A percentile compares a stretch with the other conserved stretches of the same genome.
Evolutionary conservation across 2,329 filamentous ascomycete genomes (phyloP).

Genomic region (Fonsecaea erecta): DNA sequence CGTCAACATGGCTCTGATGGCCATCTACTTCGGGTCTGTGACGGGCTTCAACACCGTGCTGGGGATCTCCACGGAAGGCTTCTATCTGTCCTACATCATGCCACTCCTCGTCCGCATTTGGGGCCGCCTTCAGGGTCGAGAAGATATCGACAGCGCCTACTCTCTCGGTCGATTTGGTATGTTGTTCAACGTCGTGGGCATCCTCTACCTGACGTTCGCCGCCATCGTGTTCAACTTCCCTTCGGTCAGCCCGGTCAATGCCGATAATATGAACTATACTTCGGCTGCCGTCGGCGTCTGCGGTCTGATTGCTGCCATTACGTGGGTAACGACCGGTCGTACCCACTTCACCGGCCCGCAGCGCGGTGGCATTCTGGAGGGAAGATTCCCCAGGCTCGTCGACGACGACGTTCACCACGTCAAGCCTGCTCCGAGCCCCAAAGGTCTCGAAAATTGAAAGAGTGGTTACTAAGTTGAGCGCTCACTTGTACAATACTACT

Average conservation of each 20-base stretch:
- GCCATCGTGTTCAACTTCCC: slow-evolving; percentile 63
- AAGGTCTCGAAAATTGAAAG: slow-evolving; percentile 5
- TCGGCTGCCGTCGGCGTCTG: slow-evolving; percentile 61
- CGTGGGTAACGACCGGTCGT: slow-evolving; percentile 23
- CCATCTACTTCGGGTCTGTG: slow-evolving; percentile 60
- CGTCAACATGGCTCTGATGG: slow-evolving; percentile 59
- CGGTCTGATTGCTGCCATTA: slow-evolving; percentile 50
- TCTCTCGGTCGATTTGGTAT: slow-evolving; percentile 51
- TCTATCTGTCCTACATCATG: slow-evolving; percentile 64
- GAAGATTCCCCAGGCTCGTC: slow-evolving; percentile 3
- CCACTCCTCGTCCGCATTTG: slow-evolving; percentile 58
- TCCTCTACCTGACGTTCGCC: slow-evolving; percentile 58
- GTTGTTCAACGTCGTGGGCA: slow-evolving; percentile 55
- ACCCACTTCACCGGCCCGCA: slow-evolving; percentile 18
- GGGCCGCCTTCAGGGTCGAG: slow-evolving; percentile 51
- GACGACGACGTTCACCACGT: slow-evolving; percentile 14
- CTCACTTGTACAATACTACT: slow-evolving; percentile 18
- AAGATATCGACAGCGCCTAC: slow-evolving; percentile 38
- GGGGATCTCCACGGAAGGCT: slow-evolving; percentile 61
- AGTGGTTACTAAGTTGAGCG: background rate
- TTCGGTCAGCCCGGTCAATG: slow-evolving; percentile 53
- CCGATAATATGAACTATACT: slow-evolving; percentile 59
- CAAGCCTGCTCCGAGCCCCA: slow-evolving; percentile 5
- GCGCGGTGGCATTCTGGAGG: slow-evolving; percentile 20
- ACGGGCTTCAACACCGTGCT: slow-evolving; percentile 63